These are phyloP conservation scores for Tolypocladium album DNA, from an alignment of 2,329 filamentous ascomycete species.

Conservation along the genomic window DNA sequence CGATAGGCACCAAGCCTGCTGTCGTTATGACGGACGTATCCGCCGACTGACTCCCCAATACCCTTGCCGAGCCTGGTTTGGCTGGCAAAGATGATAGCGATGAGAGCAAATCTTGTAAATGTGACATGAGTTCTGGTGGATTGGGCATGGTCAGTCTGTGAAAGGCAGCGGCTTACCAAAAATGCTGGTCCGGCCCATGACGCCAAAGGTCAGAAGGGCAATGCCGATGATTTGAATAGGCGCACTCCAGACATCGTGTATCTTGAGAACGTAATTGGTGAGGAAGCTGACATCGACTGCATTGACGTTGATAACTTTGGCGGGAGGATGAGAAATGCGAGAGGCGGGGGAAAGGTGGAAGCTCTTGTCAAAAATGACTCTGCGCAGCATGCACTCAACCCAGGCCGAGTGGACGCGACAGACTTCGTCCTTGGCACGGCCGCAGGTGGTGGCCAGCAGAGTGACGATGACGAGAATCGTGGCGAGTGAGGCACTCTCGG, in stretches of 20 bases:
- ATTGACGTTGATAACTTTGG: background rate
- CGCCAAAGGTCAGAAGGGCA: background rate
- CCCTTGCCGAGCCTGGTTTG: background rate
- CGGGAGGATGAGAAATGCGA: background rate
- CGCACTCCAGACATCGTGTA: background rate
- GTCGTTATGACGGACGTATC: background rate
- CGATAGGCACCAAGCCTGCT: background rate
- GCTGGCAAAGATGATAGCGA: background rate
- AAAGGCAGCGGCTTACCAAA: background rate
- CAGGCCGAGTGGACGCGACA: background rate
- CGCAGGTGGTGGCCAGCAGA: background rate
- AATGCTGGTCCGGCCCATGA: background rate
- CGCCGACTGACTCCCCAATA: background rate
- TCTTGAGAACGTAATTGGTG: background rate
- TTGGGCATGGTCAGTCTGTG: background rate
- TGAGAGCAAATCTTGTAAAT: background rate
- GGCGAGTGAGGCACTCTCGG: background rate
- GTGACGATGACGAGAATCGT: background rate
- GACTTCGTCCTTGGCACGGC: background rate
- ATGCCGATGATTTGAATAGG: background rate
- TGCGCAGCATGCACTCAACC: background rate
- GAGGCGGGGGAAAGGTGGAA: background rate
- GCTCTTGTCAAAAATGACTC: background rate
- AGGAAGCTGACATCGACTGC: background rate
- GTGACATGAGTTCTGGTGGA: background rate